phyloP scores from a whole-genome alignment of 148 eudicot species.

The Silene latifolia region DNA sequence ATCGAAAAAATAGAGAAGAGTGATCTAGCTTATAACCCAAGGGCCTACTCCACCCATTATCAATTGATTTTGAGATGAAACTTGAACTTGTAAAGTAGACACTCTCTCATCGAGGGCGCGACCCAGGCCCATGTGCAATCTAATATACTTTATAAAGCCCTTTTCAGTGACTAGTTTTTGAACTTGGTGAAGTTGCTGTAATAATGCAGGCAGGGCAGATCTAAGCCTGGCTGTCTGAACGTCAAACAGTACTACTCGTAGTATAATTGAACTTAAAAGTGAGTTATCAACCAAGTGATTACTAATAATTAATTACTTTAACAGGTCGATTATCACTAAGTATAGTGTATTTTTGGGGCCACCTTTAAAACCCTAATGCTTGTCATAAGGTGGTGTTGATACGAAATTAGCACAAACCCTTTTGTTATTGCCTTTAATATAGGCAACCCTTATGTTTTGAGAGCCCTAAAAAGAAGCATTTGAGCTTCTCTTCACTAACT shows the following conservation, averaged over 20 bases:
- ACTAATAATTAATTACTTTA: slow-evolving; percentile 2
- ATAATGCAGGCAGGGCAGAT: slow-evolving; percentile 15
- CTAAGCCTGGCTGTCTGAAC: slow-evolving; percentile 18
- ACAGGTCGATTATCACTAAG: slow-evolving; percentile 23
- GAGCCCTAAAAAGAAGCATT: slow-evolving; percentile 12
- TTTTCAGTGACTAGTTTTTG: background rate
- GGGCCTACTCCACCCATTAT: too few relatives aligned
- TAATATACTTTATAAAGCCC: too few relatives aligned
- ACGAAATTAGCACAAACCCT: too few relatives aligned
- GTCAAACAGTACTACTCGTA: slow-evolving; percentile 3
- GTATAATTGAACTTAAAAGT: slow-evolving; percentile 12
- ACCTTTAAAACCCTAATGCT: slow-evolving; percentile 31
- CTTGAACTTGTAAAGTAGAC: too few relatives aligned
- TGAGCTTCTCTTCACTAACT: slow-evolving; percentile 12
- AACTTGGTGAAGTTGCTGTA: slow-evolving; percentile 7
- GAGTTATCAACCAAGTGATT: slow-evolving; percentile 20
- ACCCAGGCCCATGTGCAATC: too few relatives aligned
- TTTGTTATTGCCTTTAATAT: slow-evolving; percentile 18
- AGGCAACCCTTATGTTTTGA: slow-evolving; percentile 5
- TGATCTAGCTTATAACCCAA: too few relatives aligned
- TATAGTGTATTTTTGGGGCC: slow-evolving; percentile 1
- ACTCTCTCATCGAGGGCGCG: too few relatives aligned
- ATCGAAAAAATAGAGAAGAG: too few relatives aligned
- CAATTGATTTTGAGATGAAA: too few relatives aligned
- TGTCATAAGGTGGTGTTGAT: too few relatives aligned